phyloP scores from a whole-genome alignment of 331 rosid species.

The Rhamnella rubrinervis region DNA sequence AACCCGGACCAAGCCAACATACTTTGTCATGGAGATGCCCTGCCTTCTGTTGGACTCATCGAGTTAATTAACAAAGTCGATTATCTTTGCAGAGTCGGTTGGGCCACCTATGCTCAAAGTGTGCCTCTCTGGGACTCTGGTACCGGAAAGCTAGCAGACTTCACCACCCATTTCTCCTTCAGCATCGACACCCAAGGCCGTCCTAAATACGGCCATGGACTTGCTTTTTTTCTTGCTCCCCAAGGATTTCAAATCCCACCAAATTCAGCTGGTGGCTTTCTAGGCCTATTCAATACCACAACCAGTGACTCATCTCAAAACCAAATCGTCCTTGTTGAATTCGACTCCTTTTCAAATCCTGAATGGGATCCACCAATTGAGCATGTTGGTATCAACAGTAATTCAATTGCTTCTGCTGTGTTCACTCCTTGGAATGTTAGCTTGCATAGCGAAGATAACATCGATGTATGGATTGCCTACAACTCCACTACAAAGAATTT shows the following conservation, averaged over 20 bases:
- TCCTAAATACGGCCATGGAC: constrained; percentile 22
- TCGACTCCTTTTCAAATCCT: constrained; percentile 25
- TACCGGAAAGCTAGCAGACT: constrained; percentile 13
- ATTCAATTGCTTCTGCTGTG: constrained; percentile 6
- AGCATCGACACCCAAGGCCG: background rate
- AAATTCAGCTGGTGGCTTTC: constrained; percentile 23
- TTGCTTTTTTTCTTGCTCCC: constrained; percentile 35
- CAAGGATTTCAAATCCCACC: background rate
- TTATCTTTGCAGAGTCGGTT: constrained; percentile 23
- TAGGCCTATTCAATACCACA: constrained; percentile 31
- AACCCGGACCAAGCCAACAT: background rate
- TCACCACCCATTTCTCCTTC: constrained; percentile 37
- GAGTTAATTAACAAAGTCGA: background rate
- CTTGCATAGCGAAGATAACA: background rate
- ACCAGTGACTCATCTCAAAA: background rate
- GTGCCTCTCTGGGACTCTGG: constrained; percentile 36
- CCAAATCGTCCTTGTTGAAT: constrained; percentile 31
- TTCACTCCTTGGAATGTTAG: background rate
- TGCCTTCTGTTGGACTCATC: background rate
- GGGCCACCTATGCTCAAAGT: constrained; percentile 16
- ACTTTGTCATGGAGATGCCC: background rate
- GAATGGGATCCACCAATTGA: constrained; percentile 29
- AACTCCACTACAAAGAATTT: constrained; percentile 12
- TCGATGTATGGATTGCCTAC: constrained; percentile 20
- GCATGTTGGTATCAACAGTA: constrained; percentile 32